Percentiles rank a stretch among this genome's conserved stretches.
Evolutionary conservation across 495 filamentous ascomycete species (phyloP).

Genomic region (Penicillium bovifimosum): DNA sequence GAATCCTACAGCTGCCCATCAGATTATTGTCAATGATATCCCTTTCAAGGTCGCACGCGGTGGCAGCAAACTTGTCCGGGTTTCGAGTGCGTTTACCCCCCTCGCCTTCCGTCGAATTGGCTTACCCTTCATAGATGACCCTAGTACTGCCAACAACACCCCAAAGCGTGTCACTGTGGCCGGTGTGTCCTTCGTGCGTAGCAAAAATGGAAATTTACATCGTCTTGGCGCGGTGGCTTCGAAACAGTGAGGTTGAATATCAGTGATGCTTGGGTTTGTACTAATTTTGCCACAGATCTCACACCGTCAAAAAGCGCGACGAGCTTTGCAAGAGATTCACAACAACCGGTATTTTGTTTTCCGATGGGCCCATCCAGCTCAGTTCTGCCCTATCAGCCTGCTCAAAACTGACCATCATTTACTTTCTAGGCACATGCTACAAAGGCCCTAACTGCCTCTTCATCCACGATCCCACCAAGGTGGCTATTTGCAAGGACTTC

Average conservation of each 20-base stretch:
- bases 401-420: constrained; percentile 24
- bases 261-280: background rate
- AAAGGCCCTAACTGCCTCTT: constrained; percentile 77
- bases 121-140: constrained; percentile 54
- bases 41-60: constrained; percentile 69
- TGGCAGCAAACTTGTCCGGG: constrained; percentile 78
- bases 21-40: constrained; percentile 69
- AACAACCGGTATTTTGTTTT: constrained; percentile 70
- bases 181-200: constrained; percentile 82
- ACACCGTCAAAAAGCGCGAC: constrained; percentile 58
- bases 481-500: constrained; percentile 86
- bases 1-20: constrained; percentile 44
- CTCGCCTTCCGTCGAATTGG: constrained; percentile 17
- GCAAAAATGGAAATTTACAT: constrained; percentile 87
- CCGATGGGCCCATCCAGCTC: constrained; percentile 17
- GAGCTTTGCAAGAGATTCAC: constrained; percentile 86
- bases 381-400: background rate
- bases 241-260: constrained; percentile 32
- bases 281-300: constrained; percentile 33
- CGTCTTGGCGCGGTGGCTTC: constrained; percentile 48
- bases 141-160: constrained; percentile 60
- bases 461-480: constrained; percentile 79
- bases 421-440: constrained; percentile 64
- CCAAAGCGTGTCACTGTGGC: constrained; percentile 74
- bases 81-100: constrained; percentile 55